phyloP scores from a whole-genome alignment of 1,284 basidiomycete genomes.

The Leccinum pachyderme region DNA sequence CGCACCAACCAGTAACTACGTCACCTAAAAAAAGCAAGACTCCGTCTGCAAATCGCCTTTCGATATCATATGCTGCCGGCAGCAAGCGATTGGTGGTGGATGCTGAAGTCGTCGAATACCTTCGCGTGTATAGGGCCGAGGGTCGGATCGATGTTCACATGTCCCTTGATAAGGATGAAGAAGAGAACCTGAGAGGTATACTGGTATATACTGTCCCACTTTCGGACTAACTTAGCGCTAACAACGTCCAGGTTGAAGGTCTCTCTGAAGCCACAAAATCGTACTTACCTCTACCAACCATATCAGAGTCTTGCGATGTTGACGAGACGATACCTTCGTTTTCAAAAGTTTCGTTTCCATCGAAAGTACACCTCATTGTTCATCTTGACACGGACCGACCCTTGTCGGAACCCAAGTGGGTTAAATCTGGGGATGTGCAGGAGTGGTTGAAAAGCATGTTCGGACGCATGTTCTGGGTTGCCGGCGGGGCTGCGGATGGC shows the following conservation, averaged over 20 bases:
- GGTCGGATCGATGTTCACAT: conserved; percentile 84
- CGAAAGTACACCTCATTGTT: conserved; percentile 54
- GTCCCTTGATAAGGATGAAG: conserved; percentile 52
- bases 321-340: conserved; percentile 72
- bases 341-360: conserved; percentile 49
- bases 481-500: conserved; percentile 67
- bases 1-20: conserved; percentile 12
- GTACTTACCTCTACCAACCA: conserved; percentile 57
- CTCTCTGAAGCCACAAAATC: conserved; percentile 70
- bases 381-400: conserved; percentile 86
- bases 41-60: conserved; percentile 81
- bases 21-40: conserved; percentile 32
- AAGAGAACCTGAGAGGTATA: conserved; percentile 67
- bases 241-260: conserved; percentile 62
- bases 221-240: conserved; percentile 4
- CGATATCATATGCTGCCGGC: conserved; percentile 90
- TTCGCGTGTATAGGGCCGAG: conserved; percentile 80
- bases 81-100: conserved; percentile 86
- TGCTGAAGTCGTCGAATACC: conserved; percentile 78
- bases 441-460: conserved; percentile 91
- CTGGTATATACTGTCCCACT: conserved; percentile 48
- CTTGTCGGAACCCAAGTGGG: conserved; percentile 93
- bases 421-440: conserved; percentile 89
- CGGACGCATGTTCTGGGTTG: conserved; percentile 77
- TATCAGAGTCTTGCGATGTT: conserved; percentile 41